Evolutionary conservation across 495 filamentous ascomycete genomes (phyloP), one percentile per base, ranked within the genome.

Genomic region (Hypoxylon cercidicola): DNA sequence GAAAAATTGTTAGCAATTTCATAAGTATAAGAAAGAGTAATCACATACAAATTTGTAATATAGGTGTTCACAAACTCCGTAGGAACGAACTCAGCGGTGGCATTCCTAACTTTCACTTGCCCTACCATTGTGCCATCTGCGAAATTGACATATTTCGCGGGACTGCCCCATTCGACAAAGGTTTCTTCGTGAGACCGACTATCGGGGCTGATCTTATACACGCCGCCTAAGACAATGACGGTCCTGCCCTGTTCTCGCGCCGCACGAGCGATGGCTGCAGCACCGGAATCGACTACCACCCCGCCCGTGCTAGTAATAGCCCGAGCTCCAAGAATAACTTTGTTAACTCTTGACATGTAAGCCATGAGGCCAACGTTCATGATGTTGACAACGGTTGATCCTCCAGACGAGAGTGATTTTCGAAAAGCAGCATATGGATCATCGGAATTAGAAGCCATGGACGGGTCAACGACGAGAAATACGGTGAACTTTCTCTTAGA

Each of bases 271-370:
- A 96, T 92, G 41, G 88, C 84, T 57, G 84, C 84, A 11, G 91
- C 88, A 12, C 92, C 93, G 28, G 90, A 87, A 13, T 92, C 87
- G 11, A 91, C 91, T 13, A 97, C 82, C 20, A 95, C 80, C 12
- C 90, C 91, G 35, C 93, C 93, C 70, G 94, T 93, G 34, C 91
- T 91, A 35, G 93, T 87, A 37, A 97, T 90, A 13, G 88, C 89
- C 69, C 93, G 90, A 8, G 93, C 92, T 19, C 89, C 87, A 20
- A 97, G 82, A 30, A 97, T 90, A 60, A 97, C 93, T 80, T 97
- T 97, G 81, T 93, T 96, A 69, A 96, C 91, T 51, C 88, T 87
- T 0, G 93, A 90, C 90, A 97, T 97, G 55, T 97, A 86, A 5
- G 93, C 93, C 77, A 92, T 94, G 35, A 95, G 85, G 11, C 90